Evolutionary conservation across 306 rosid species (phyloP).

Genomic region (Ziziphus jujuba): DNA sequence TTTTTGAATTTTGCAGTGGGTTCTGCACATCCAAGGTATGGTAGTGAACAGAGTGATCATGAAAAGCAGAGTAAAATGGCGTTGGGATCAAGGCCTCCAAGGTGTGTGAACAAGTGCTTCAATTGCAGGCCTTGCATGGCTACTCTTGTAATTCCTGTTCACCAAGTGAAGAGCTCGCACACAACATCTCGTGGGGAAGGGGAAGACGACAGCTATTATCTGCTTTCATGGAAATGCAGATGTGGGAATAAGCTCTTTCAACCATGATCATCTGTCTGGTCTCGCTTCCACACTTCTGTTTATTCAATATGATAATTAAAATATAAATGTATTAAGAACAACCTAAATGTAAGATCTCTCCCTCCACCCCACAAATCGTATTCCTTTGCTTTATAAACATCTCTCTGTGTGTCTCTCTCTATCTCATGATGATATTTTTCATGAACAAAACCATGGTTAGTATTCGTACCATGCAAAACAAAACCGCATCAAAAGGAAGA

Average conservation of each 20-base stretch:
- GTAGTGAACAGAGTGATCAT: slow-evolving; percentile 6
- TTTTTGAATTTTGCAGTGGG: slow-evolving; percentile 34
- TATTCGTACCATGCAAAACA: no score
- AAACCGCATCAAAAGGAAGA: no score
- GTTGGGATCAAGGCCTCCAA: slow-evolving; percentile 89
- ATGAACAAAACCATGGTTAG: no score
- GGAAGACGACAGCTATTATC: slow-evolving; percentile 69
- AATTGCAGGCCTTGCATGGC: slow-evolving; percentile 85
- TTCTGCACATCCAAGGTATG: slow-evolving; percentile 2
- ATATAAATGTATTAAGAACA: not conserved
- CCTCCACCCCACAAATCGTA: no score
- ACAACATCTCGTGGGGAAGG: slow-evolving; percentile 43
- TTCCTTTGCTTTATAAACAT: not conserved
- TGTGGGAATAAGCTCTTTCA: slow-evolving; percentile 76
- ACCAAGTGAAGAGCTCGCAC: slow-evolving; percentile 32
- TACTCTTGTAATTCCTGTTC: slow-evolving; percentile 64
- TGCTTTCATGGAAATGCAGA: slow-evolving; percentile 84
- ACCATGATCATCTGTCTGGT: slow-evolving; percentile 36
- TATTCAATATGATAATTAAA: no score
- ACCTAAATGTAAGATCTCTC: no score
- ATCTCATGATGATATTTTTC: not conserved
- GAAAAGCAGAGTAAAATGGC: slow-evolving; percentile 37
- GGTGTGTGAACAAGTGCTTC: slow-evolving; percentile 71
- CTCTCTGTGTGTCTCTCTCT: not conserved
- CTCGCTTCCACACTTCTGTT: not conserved